A percentile compares a stretch with the other conserved stretches of the same genome.
These are phyloP conservation scores for Bocquillonia castaneifolia DNA, from an alignment of 441 rosid genomes.

Conservation along the genomic window DNA sequence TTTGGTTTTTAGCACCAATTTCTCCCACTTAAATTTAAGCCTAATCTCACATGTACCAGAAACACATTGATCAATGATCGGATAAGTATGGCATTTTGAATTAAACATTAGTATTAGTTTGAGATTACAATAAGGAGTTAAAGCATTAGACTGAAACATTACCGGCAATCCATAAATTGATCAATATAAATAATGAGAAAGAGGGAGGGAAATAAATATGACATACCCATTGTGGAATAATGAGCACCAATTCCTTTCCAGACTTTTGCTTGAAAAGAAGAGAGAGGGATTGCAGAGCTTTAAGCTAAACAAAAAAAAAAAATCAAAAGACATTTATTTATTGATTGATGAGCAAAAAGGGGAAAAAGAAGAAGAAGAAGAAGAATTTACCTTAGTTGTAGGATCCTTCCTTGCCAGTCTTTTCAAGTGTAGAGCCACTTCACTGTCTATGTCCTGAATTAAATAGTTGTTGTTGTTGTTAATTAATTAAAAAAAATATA, in stretches of 20 bases:
- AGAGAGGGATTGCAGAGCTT: constrained; percentile 72
- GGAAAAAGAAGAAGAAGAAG: too few relatives aligned
- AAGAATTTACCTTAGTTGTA: constrained; percentile 65
- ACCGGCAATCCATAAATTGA: too few relatives aligned
- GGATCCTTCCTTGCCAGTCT: constrained; percentile 85
- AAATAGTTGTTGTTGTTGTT: neutral
- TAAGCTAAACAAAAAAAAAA: constrained; percentile 48
- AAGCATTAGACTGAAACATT: too few relatives aligned
- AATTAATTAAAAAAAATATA: neutral
- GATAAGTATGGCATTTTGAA: too few relatives aligned
- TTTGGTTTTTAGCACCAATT: too few relatives aligned
- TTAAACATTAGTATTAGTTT: too few relatives aligned
- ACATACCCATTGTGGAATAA: constrained; percentile 91
- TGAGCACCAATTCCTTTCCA: constrained; percentile 55
- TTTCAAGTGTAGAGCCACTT: constrained; percentile 78
- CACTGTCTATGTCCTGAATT: constrained; percentile 71
- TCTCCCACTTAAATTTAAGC: too few relatives aligned
- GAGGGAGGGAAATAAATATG: neutral
- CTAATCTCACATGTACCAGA: too few relatives aligned
- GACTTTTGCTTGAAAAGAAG: constrained; percentile 63
- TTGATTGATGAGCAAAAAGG: too few relatives aligned
- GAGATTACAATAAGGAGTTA: too few relatives aligned
- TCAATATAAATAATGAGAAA: neutral
- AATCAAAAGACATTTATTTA: too few relatives aligned
- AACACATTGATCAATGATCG: too few relatives aligned